Percentiles rank a stretch among this genome's conserved stretches.
Evolutionary conservation across 2,329 filamentous ascomycete genomes (phyloP).

Genomic region (Thelonectria blattea): DNA sequence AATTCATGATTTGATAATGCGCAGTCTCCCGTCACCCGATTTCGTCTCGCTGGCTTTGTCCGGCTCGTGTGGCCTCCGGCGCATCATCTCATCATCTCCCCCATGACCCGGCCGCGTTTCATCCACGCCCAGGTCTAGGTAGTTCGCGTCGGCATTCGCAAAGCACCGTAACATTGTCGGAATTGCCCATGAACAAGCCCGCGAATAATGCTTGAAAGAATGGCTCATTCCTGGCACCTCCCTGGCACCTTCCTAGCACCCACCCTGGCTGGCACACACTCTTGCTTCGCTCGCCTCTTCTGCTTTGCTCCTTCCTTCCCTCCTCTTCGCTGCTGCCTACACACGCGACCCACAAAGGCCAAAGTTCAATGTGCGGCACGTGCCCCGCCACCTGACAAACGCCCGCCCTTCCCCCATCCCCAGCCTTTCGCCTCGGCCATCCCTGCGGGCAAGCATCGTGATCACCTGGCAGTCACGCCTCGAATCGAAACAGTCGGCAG

Average conservation of each 20-base stretch:
- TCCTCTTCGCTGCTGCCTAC: constrained; percentile 16
- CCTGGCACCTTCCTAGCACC: too few species aligned
- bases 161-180: constrained; percentile 1
- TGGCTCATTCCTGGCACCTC: too few species aligned
- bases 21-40: not conserved
- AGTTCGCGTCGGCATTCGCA: constrained; percentile 20
- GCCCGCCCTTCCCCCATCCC: not conserved
- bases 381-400: constrained; percentile 17
- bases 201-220: too few species aligned
- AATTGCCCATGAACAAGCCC: not conserved
- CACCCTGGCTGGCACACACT: too few species aligned
- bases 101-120: constrained; percentile 16
- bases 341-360: not conserved
- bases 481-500: constrained; percentile 8
- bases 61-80: not conserved
- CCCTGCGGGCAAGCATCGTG: constrained; percentile 8
- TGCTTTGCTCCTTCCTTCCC: not conserved
- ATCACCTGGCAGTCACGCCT: constrained; percentile 13
- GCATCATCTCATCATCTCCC: constrained; percentile 8
- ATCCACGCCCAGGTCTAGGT: constrained; percentile 10
- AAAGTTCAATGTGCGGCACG: constrained; percentile 25
- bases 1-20: not conserved
- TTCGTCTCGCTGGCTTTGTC: not conserved
- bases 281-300: too few species aligned
- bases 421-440: not conserved